These are phyloP conservation scores for Anthracocystis setariae DNA, from an alignment of 1,284 basidiomycete species.

Conservation along the genomic window DNA sequence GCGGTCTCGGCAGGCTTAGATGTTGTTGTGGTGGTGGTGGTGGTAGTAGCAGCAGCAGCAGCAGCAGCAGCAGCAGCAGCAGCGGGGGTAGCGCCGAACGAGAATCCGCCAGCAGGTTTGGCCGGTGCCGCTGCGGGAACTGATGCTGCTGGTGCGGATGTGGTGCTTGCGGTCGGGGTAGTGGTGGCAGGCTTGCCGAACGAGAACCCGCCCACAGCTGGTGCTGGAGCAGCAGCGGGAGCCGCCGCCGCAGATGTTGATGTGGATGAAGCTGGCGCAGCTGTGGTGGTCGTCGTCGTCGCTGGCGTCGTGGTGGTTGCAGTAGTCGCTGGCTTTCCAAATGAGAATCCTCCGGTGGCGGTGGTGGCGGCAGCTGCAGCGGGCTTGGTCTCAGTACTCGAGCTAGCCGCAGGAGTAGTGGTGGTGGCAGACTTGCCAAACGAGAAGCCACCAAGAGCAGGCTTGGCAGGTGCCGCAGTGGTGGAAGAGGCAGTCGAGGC, in stretches of 20 bases:
- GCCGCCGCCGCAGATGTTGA: constrained; percentile 25
- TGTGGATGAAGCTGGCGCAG: constrained; percentile 25
- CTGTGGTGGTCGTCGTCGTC: constrained; percentile 20
- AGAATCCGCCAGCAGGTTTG: constrained; percentile 47
- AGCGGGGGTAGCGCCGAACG: constrained; percentile 10
- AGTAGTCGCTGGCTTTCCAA: constrained; percentile 37
- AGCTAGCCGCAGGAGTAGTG: constrained; percentile 31
- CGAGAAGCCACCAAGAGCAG: constrained; percentile 38
- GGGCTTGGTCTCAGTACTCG: constrained; percentile 28
- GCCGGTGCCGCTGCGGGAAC: constrained; percentile 39
- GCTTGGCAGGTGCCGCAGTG: constrained; percentile 38
- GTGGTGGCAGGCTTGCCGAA: constrained; percentile 46
- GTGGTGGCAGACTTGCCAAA: constrained; percentile 19
- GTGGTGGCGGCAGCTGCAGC: constrained; percentile 47
- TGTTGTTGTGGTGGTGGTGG: constrained; percentile 13
- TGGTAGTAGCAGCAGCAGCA: constrained; percentile 4
- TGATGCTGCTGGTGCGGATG: constrained; percentile 27
- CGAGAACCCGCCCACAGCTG: constrained; percentile 58
- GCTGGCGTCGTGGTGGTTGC: constrained; percentile 35
- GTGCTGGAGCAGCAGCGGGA: constrained; percentile 23
- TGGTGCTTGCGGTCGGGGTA: constrained; percentile 32
- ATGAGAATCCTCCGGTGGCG: constrained; percentile 51
- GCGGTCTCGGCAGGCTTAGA: constrained; percentile 50
- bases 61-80: constrained; percentile 10
- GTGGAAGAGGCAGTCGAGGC: constrained; percentile 30